These are phyloP conservation scores for Nigrospora oryzae DNA, from an alignment of 2,329 filamentous ascomycete species.

Conservation along the genomic window DNA sequence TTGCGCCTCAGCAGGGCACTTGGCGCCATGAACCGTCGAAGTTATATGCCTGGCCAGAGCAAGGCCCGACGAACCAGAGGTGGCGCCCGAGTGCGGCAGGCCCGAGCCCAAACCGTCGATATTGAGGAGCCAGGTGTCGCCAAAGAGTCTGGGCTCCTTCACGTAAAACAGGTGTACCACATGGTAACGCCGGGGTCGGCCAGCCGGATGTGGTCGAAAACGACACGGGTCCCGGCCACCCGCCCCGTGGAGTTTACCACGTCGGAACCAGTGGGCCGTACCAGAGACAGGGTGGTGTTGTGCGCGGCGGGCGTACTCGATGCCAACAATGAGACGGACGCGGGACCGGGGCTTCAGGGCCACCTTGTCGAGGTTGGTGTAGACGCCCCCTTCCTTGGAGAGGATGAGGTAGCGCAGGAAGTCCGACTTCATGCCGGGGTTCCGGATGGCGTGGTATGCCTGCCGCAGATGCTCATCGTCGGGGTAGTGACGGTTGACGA, in stretches of 20 bases:
- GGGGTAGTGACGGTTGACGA: too few relatives aligned
- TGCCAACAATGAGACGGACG: conserved; percentile 1
- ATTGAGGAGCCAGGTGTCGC: not conserved
- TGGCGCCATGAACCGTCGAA: not conserved
- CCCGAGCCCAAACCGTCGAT: not conserved
- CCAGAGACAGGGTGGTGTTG: not conserved
- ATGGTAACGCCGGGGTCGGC: not conserved
- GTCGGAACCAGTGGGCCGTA: not conserved
- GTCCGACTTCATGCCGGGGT: not conserved
- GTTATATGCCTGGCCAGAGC: not conserved
- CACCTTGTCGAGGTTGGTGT: conserved; percentile 4
- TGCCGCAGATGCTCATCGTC: not conserved
- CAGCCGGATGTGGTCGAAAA: conserved; percentile 1
- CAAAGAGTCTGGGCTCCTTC: not conserved
- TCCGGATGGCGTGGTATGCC: not conserved
- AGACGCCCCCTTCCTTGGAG: conserved; percentile 2
- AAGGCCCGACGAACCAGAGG: not conserved
- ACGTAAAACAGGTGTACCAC: not conserved
- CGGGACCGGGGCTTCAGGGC: not conserved
- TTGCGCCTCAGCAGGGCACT: not conserved
- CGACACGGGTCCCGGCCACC: conserved; percentile 6
- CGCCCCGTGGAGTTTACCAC: conserved; percentile 6
- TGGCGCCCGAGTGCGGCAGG: not conserved
- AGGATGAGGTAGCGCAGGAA: conserved; percentile 6
- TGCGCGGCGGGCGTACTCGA: conserved; percentile 2